Conservation (phyloP, 176 grass and related monocot genomes). For the Rhynchospora pubera region DNA sequence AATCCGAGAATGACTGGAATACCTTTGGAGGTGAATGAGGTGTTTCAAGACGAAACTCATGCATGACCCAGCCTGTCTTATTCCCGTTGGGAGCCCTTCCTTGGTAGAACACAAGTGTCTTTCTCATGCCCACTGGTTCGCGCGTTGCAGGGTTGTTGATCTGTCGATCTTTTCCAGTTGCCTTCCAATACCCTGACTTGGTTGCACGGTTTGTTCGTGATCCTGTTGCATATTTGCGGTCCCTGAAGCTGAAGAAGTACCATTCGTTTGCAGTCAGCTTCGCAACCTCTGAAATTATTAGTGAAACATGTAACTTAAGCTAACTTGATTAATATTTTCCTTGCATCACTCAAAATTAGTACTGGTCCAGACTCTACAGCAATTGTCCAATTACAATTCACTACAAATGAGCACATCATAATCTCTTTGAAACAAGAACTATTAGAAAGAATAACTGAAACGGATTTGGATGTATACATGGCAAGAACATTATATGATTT, state of each 20-base stretch:
- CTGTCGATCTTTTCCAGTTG: conserved; percentile 70
- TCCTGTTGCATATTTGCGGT: conserved; percentile 82
- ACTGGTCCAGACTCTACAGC: background rate
- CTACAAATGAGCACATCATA: background rate
- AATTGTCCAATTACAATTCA: background rate
- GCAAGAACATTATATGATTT: too few relatives aligned
- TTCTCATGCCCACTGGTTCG: conserved; percentile 66
- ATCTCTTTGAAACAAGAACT: background rate
- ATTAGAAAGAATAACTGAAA: background rate
- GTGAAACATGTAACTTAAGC: background rate
- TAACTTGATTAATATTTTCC: background rate
- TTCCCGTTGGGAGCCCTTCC: conserved; percentile 70
- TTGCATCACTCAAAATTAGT: background rate
- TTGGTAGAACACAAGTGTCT: conserved; percentile 88
- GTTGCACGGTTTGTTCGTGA: conserved; percentile 77
- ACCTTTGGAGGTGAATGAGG: conserved; percentile 59
- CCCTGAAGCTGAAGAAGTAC: conserved; percentile 97
- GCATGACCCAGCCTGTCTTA: conserved; percentile 83
- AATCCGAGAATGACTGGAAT: background rate
- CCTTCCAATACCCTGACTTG: conserved; percentile 80
- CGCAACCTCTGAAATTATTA: conserved; percentile 39
- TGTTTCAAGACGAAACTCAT: conserved; percentile 74
- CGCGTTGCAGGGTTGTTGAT: conserved; percentile 32
- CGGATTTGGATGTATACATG: too few relatives aligned
- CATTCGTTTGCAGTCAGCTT: conserved; percentile 74